phyloP scores from a whole-genome alignment of 176 grass and related monocot species.

The Musa troglodytarum region DNA sequence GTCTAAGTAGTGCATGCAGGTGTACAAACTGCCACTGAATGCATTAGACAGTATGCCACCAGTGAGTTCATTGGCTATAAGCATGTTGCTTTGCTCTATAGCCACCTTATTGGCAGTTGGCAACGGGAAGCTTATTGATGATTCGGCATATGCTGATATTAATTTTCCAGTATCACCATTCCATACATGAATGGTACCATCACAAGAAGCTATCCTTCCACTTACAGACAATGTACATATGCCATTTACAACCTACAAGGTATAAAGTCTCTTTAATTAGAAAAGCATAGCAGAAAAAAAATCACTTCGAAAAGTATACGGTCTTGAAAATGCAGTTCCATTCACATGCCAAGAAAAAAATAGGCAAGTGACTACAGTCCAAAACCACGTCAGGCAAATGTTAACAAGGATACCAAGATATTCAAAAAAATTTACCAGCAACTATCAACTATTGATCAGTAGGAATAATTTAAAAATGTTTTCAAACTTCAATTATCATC shows the following conservation, averaged over 20 bases:
- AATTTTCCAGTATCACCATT: conserved; percentile 81
- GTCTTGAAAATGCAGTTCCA: neutral
- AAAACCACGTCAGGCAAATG: neutral
- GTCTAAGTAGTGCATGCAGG: conserved; percentile 71
- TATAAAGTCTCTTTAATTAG: neutral
- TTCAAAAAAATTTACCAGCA: neutral
- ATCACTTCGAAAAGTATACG: neutral
- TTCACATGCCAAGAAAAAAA: neutral
- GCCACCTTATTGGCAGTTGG: conserved; percentile 33
- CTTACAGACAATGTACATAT: conserved; percentile 61
- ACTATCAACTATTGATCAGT: neutral
- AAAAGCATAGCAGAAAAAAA: conserved; percentile 15
- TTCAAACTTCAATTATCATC: neutral
- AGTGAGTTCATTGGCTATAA: conserved; percentile 65
- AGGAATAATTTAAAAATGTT: neutral
- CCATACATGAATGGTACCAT: conserved; percentile 97
- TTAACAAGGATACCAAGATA: neutral
- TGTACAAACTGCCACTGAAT: conserved; percentile 86
- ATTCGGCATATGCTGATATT: conserved; percentile 64
- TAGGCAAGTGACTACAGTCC: neutral
- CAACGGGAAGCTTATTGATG: conserved; percentile 42
- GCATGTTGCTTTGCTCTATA: conserved; percentile 73
- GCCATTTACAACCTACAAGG: conserved; percentile 77
- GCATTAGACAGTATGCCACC: conserved; percentile 83
- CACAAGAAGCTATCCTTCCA: conserved; percentile 80